Conservation (phyloP, 495 filamentous ascomycete genomes). For the Clavariopsis aquatica region DNA sequence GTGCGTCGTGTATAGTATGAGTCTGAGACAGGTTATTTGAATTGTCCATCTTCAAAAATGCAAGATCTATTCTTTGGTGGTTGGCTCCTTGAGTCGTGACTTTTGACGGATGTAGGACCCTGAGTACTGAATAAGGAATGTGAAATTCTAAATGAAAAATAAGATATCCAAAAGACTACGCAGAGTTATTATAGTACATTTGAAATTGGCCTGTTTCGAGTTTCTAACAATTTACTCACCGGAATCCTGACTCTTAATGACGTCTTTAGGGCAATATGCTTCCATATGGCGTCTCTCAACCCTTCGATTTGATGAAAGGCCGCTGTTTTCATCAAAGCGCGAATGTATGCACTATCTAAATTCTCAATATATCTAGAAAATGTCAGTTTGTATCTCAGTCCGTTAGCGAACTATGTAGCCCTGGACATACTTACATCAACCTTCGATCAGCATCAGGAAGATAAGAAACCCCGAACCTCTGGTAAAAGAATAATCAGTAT, state of each 20-base stretch:
- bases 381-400: no score
- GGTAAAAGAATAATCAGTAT: neutral
- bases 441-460: neutral
- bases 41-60: neutral
- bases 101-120: neutral
- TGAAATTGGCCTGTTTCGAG: neutral
- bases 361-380: no score
- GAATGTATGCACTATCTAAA: neutral
- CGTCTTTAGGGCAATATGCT: neutral
- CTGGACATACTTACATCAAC: neutral
- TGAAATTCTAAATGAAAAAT: neutral
- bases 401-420: neutral
- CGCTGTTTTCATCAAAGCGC: neutral
- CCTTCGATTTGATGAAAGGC: neutral
- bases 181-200: neutral
- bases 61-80: neutral
- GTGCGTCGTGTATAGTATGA: neutral
- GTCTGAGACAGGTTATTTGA: neutral
- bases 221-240: no score
- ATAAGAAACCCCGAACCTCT: neutral
- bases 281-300: neutral
- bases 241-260: neutral
- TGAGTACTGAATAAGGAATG: neutral
- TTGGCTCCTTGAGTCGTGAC: neutral
- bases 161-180: neutral